Base-by-base conservation (phyloP, 192 early-diverging fungal genomes). In the Phlyctochytrium arcticum region DNA sequence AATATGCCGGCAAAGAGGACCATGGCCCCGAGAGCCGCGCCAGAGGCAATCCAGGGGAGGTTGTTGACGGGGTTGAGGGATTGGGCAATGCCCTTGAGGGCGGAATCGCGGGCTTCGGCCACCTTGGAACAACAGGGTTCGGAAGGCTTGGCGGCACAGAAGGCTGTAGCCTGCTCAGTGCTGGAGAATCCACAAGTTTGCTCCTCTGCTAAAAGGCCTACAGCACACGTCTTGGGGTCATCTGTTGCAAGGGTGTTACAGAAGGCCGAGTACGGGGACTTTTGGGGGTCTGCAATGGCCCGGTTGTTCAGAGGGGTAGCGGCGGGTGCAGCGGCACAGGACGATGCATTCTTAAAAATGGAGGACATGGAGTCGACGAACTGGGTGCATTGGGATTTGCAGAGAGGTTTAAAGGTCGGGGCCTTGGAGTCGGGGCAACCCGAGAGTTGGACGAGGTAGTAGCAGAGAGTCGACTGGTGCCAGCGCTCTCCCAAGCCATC, bases 1-100 rank as follows among this genome's bases (percentile, higher is more conserved):
- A 70, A 71, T 4, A 39, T 12, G 7, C 62, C 9, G 24, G 44
- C 35, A 15, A 33, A 32, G n/a, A 70, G 0, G 33, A 29, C 31
- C 74, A 75, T 75, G 2, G 31, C 60, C n/a, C 27, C 69, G 46
- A 67, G 56, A 5, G 69, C 66, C 17, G 59, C 32, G 17, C 69
- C 74, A 7, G 69, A 64, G 36, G 54, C 65, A 36, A 75, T 63
- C 57, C 67, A 71, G 2, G 69, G 74, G 8, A 30, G 6, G 60
- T 53, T 29, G 23, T 31, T 35, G 59, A 71, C 27, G 47, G 69
- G 65, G 36, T 36, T 54, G 12, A 57, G 61, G 29, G 12, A 8
- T 27, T 30, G 24, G 42, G 53, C 26, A 32, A 27, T 36, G 0
- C 44, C 30, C 6, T 12, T 15, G 29, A 46, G 35, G 7, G 54